Evolutionary conservation across 2,329 filamentous ascomycete genomes (phyloP), one percentile per base, ranked within the genome.

Genomic region (Cercospora citrullina): DNA sequence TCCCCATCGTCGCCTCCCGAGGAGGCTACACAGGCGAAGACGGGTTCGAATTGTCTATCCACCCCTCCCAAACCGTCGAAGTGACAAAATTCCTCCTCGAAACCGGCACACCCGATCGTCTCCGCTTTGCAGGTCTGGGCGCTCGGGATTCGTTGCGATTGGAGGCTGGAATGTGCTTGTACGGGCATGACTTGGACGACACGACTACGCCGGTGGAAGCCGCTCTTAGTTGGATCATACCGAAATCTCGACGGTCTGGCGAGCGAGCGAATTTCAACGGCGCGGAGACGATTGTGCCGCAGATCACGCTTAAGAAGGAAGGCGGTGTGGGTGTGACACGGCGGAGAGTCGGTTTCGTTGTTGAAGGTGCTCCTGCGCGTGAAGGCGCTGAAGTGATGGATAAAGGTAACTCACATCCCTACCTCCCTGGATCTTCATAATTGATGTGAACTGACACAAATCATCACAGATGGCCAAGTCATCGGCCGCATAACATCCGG

Each of bases 111-210:
- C 77, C 75, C 51, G 89, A 89, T 28, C 87, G 89, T 10, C 84
- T 97, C 16, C 90, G 91, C 76, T 87, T 97, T 57, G 93, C 94
- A 1, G 95, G 95, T 3, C 87, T 99, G 0, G 95, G 94, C 9
- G 93, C 95, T 2, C 88, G 95, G 71, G 95, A 99, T 80, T 96
- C 91, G 69, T 87, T 99, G 68, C 90, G 95, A 58, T 88, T 99
- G 31, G 95, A 99, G 83, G 95, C 95, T 0, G 95, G 95, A 69
- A 96, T 99, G 94, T 99, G 95, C 80, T 86, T 99, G n/a, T 99
- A 99, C 82, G 95, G 95, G n/a, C 93, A 98, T 81, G 95, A 99
- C 79, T 87, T 99, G 42, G 89, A 96, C 78, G 94, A 97, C 67
- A 83, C 83, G 0, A 90, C 87, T 10, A 91, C 90, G 1, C 90